These are phyloP conservation scores for Cupressus sempervirens DNA, from an alignment of 75 land plant genomes.

Conservation along the genomic window DNA sequence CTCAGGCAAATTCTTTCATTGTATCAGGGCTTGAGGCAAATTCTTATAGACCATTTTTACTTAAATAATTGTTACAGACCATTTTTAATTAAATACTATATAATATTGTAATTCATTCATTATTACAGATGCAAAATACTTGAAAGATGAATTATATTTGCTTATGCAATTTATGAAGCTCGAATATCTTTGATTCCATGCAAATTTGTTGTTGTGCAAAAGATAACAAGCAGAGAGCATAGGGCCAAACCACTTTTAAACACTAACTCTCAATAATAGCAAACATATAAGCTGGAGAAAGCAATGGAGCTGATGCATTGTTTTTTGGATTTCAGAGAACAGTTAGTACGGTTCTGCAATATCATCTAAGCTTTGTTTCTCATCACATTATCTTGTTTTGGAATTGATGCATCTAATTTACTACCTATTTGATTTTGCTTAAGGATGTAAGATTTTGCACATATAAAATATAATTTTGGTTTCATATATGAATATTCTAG, in stretches of 20 bases:
- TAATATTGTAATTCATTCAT: not conserved
- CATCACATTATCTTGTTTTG: not conserved
- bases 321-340: not conserved
- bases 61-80: no score
- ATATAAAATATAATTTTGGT: not conserved
- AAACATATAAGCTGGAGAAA: not conserved
- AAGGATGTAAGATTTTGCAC: not conserved
- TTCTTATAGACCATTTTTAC: no score
- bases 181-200: not conserved
- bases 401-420: not conserved
- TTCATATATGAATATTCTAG: not conserved
- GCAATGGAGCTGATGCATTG: not conserved
- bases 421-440: not conserved
- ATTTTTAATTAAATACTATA: not conserved
- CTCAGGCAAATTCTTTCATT: no score
- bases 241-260: not conserved
- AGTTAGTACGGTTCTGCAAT: not conserved
- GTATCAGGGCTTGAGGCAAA: no score
- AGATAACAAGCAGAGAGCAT: not conserved
- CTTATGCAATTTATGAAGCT: not conserved
- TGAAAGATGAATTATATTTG: not conserved
- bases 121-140: not conserved
- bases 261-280: not conserved
- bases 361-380: not conserved
- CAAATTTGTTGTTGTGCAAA: not conserved